These are phyloP conservation scores for Trichoderma gracile DNA, from an alignment of 2,329 filamentous ascomycete genomes.

Conservation along the genomic window DNA sequence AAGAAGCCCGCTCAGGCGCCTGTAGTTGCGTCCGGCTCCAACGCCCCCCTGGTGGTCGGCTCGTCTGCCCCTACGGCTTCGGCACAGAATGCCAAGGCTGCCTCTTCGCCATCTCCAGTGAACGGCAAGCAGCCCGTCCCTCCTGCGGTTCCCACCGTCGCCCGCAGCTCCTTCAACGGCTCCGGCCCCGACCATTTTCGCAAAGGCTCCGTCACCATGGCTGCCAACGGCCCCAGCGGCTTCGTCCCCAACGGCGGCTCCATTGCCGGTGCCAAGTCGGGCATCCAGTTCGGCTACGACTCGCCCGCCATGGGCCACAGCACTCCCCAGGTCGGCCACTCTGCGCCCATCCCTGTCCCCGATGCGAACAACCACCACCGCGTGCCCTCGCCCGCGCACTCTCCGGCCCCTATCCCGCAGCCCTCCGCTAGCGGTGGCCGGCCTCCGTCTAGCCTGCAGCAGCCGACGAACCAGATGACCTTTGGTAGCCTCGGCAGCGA, in stretches of 20 bases:
- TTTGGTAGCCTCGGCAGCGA: constrained; percentile 85
- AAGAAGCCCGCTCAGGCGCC: constrained; percentile 64
- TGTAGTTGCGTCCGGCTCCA: constrained; percentile 60
- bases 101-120: constrained; percentile 72
- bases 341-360: constrained; percentile 64
- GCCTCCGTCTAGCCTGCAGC: constrained; percentile 73
- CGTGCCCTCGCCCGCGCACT: constrained; percentile 80
- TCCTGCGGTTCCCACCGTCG: constrained; percentile 68
- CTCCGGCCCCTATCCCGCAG: constrained; percentile 90
- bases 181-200: constrained; percentile 70
- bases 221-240: constrained; percentile 73
- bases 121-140: constrained; percentile 78
- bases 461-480: constrained; percentile 66
- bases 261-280: constrained; percentile 58
- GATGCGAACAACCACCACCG: constrained; percentile 58
- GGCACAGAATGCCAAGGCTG: constrained; percentile 57
- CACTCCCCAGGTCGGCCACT: constrained; percentile 59
- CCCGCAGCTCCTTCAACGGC: constrained; percentile 69
- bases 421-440: constrained; percentile 81
- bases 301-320: constrained; percentile 68
- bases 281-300: constrained; percentile 78
- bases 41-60: constrained; percentile 56
- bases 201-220: constrained; percentile 91
- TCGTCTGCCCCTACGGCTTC: constrained; percentile 47
- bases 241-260: constrained; percentile 74